Evolutionary conservation across 2,329 filamentous ascomycete species (phyloP).

Genomic region (Fusarium euwallaceae): DNA sequence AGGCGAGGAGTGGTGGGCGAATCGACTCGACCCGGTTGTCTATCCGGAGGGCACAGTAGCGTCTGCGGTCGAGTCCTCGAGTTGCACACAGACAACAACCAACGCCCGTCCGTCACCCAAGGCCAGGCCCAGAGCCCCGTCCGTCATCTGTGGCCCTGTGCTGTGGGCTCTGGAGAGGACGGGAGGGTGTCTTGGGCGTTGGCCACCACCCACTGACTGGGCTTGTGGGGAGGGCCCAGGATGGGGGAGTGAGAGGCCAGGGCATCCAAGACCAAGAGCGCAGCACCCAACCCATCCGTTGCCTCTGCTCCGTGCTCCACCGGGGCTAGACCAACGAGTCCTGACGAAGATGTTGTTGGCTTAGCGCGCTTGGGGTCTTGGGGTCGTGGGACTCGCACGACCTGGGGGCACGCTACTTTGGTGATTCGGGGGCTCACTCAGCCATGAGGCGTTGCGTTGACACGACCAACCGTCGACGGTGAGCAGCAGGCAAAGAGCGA

Average conservation of each 20-base stretch:
- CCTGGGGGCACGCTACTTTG: slow-evolving; percentile 12
- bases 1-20: slow-evolving; percentile 46
- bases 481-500: slow-evolving; percentile 3
- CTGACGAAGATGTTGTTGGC: slow-evolving; percentile 32
- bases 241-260: slow-evolving; percentile 26
- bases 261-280: slow-evolving; percentile 24
- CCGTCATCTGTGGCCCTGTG: slow-evolving; percentile 33
- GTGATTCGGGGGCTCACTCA: not conserved
- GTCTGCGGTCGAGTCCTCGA: slow-evolving; percentile 35
- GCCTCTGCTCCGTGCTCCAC: slow-evolving; percentile 32
- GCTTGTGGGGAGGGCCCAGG: slow-evolving; percentile 37
- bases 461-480: slow-evolving; percentile 1
- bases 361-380: slow-evolving; percentile 34
- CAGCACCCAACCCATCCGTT: slow-evolving; percentile 16
- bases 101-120: slow-evolving; percentile 33
- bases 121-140: slow-evolving; percentile 28
- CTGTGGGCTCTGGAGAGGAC: slow-evolving; percentile 30
- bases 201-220: slow-evolving; percentile 27
- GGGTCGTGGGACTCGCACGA: slow-evolving; percentile 2
- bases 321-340: slow-evolving; percentile 33
- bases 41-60: slow-evolving; percentile 39
- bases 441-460: slow-evolving; percentile 6
- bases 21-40: slow-evolving; percentile 41
- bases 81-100: slow-evolving; percentile 37
- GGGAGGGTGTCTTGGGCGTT: slow-evolving; percentile 26